Percentiles rank a stretch among this genome's conserved stretches.
phyloP scores from a whole-genome alignment of 768 basidiomycete genomes.

The Hortiboletus campestris region DNA sequence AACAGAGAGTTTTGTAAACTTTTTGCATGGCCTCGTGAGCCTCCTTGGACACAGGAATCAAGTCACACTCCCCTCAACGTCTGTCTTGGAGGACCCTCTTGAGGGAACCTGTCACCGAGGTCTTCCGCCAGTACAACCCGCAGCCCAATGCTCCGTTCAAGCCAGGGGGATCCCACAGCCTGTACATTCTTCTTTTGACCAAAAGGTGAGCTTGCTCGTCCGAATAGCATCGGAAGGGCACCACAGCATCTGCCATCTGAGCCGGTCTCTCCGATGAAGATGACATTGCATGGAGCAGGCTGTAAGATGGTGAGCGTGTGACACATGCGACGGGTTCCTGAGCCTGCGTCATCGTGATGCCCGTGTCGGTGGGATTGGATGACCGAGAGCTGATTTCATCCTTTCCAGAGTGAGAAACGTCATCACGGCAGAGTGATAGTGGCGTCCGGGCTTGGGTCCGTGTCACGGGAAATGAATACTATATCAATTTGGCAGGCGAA shows the following conservation, averaged over 20 bases:
- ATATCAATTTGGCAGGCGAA: no score
- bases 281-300: conserved; percentile 29
- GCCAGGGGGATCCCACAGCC: conserved; percentile 36
- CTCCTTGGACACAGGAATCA: conserved; percentile 20
- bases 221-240: conserved; percentile 30
- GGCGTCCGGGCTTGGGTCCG: no score
- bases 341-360: conserved; percentile 6
- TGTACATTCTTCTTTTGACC: conserved; percentile 14
- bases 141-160: conserved; percentile 14
- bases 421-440: no score
- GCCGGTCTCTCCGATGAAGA: conserved; percentile 37
- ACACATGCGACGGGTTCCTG: background rate
- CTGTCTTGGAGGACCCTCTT: conserved; percentile 34
- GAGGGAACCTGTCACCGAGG: conserved; percentile 1
- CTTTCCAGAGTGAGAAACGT: background rate
- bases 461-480: no score
- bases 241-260: conserved; percentile 28
- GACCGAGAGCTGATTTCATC: background rate
- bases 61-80: conserved; percentile 18
- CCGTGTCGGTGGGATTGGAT: background rate
- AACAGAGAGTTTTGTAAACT: conserved; percentile 26
- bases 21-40: conserved; percentile 8
- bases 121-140: conserved; percentile 6
- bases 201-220: conserved; percentile 23
- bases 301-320: conserved; percentile 5